Conservation (phyloP, 257 asterid genomes). For the Pogostemon cablin region DNA sequence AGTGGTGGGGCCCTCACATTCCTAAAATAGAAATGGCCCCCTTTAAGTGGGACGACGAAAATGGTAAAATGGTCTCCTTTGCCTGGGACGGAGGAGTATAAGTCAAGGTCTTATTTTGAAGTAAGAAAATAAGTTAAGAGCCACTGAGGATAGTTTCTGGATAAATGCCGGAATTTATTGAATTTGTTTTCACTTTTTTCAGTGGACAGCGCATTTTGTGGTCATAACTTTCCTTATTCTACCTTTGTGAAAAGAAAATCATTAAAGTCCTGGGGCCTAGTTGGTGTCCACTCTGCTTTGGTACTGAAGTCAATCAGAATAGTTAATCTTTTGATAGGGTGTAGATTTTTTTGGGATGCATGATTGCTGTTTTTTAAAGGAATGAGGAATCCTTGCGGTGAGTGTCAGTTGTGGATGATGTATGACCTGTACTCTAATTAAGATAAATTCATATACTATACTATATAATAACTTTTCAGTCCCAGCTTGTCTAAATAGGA, state of each 20-base stretch:
- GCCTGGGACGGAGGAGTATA: too few species aligned
- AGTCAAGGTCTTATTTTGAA: conserved; percentile 3
- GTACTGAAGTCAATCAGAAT: conserved; percentile 6
- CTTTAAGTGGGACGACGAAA: too few species aligned
- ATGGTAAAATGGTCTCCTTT: too few species aligned
- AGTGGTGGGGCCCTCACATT: too few species aligned
- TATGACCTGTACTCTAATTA: not conserved
- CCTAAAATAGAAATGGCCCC: too few species aligned
- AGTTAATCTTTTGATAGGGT: conserved; percentile 9
- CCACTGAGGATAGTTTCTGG: not conserved
- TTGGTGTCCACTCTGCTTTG: not conserved
- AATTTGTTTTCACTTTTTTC: not conserved
- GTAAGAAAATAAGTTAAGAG: not conserved
- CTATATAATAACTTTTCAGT: too few species aligned
- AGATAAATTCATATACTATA: too few species aligned
- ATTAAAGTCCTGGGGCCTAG: conserved; percentile 6
- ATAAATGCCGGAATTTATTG: not conserved
- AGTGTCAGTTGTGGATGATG: not conserved
- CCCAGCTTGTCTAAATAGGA: too few species aligned
- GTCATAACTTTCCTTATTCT: conserved; percentile 18
- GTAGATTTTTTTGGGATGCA: not conserved
- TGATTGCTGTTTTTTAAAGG: not conserved
- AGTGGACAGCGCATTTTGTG: not conserved
- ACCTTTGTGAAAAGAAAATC: not conserved
- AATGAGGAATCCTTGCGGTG: conserved; percentile 2